Percentiles rank a stretch among this genome's conserved stretches.
phyloP scores from a whole-genome alignment of 2,329 filamentous ascomycete genomes.

The Sporothrix sp. region DNA sequence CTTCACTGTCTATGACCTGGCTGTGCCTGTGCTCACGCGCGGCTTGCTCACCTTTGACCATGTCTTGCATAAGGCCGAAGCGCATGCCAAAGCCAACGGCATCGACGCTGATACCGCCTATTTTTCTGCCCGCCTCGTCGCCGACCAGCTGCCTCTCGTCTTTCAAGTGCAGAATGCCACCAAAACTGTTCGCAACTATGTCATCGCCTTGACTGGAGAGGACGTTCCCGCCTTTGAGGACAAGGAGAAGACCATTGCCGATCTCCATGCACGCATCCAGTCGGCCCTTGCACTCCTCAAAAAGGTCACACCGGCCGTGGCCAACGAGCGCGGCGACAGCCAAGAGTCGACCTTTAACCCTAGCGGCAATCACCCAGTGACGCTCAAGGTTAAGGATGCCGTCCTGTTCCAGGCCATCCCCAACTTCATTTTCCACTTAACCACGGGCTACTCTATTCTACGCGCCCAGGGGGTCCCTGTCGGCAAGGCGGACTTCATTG shows the following conservation, averaged over 20 bases:
- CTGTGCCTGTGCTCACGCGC: constrained; percentile 20
- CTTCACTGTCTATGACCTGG: constrained; percentile 23
- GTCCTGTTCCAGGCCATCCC: constrained; percentile 37
- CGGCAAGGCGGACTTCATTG: constrained; percentile 47
- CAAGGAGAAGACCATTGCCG: constrained; percentile 26
- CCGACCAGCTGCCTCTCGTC: constrained; percentile 29
- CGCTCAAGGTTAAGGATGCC: constrained; percentile 27
- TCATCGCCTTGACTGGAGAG: constrained; percentile 22
- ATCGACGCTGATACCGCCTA: constrained; percentile 20
- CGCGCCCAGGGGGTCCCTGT: constrained; percentile 46
- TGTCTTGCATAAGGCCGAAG: constrained; percentile 25
- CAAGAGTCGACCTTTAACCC: constrained; percentile 13
- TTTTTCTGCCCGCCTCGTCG: constrained; percentile 21
- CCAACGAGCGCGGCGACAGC: constrained; percentile 20
- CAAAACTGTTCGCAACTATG: constrained; percentile 21
- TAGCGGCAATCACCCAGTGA: neutral
- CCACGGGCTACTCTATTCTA: constrained; percentile 46
- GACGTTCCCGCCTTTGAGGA: constrained; percentile 18
- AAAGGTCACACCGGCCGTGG: constrained; percentile 20
- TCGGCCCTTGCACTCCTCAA: constrained; percentile 23
- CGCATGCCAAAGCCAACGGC: constrained; percentile 23
- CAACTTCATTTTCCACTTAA: constrained; percentile 52
- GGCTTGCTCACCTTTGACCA: constrained; percentile 22
- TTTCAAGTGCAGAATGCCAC: constrained; percentile 28
- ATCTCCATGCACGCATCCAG: constrained; percentile 24